Evolutionary conservation across 2,329 filamentous ascomycete genomes (phyloP).

Genomic region (Trichoderma afroharzianum): DNA sequence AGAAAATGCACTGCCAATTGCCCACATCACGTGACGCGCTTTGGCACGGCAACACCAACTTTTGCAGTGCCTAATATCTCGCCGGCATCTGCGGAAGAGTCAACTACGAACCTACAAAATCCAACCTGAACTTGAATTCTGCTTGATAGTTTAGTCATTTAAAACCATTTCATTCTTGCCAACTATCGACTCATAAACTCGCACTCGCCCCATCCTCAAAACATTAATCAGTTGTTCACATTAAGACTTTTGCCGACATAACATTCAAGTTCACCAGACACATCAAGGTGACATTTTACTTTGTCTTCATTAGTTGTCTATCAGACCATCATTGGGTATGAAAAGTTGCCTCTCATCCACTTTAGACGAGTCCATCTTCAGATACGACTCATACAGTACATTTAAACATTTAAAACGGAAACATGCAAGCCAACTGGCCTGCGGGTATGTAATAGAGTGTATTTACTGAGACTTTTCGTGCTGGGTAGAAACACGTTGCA

Average conservation of each 20-base stretch:
- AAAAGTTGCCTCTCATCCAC: conserved; percentile 35
- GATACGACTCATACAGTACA: conserved; percentile 37
- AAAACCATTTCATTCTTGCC: neutral
- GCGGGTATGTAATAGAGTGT: conserved; percentile 37
- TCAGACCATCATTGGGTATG: conserved; percentile 37
- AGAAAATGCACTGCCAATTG: neutral
- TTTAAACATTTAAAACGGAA: conserved; percentile 40
- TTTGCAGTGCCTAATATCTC: neutral
- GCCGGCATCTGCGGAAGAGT: neutral
- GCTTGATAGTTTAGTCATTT: neutral
- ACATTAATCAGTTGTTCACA: neutral
- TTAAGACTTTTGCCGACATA: neutral
- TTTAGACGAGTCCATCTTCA: conserved; percentile 34
- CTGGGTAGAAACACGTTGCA: conserved; percentile 86
- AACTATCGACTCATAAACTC: neutral
- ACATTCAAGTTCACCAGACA: conserved; percentile 4
- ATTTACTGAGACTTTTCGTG: conserved; percentile 80
- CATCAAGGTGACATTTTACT: conserved; percentile 29
- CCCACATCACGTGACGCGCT: neutral
- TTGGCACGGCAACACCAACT: neutral
- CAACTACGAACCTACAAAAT: neutral
- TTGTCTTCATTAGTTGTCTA: conserved; percentile 45
- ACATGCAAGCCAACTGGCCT: conserved; percentile 34
- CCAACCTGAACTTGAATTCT: neutral
- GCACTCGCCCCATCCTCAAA: neutral